A percentile compares a stretch with the other conserved stretches of the same genome.
phyloP scores from a whole-genome alignment of 2,329 filamentous ascomycete species.

The Escovopsis sp. region DNA sequence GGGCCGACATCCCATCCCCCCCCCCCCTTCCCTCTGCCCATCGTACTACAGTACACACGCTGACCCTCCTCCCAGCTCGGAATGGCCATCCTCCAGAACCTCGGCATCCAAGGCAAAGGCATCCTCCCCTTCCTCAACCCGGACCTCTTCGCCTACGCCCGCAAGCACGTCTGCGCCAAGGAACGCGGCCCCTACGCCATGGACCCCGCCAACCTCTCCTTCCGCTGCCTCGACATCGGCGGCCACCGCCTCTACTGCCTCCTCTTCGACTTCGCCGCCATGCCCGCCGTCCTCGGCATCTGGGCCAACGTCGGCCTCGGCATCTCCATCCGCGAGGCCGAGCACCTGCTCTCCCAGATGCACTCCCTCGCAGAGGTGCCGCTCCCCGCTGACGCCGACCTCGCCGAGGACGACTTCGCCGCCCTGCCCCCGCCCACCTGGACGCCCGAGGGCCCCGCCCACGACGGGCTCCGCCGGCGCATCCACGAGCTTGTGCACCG shows the following conservation, averaged over 20 bases:
- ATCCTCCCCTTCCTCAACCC: constrained; percentile 19
- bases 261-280: constrained; percentile 21
- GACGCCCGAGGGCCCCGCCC: constrained; percentile 22
- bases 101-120: constrained; percentile 13
- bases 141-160: constrained; percentile 14
- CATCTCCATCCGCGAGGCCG: constrained; percentile 29
- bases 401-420: constrained; percentile 11
- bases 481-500: constrained; percentile 27
- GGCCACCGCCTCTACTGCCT: constrained; percentile 29
- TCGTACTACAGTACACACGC: background rate
- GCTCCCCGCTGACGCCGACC: constrained; percentile 9
- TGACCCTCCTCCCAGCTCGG: constrained; percentile 20
- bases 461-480: constrained; percentile 22
- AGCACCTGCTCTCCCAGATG: constrained; percentile 24
- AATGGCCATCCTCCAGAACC: constrained; percentile 17
- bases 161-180: constrained; percentile 17
- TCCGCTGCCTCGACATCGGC: constrained; percentile 26
- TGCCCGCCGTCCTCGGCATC: constrained; percentile 21
- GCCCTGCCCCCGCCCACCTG: constrained; percentile 20
- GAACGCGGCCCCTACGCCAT: constrained; percentile 21
- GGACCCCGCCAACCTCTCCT: constrained; percentile 17
- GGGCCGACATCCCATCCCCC: no score
- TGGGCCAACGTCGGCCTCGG: constrained; percentile 33
- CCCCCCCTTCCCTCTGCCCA: no score
- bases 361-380: constrained; percentile 20